Evolutionary conservation across 345 rosid genomes (phyloP), one percentile per base, ranked within the genome.

Genomic region (Citrus medica): DNA sequence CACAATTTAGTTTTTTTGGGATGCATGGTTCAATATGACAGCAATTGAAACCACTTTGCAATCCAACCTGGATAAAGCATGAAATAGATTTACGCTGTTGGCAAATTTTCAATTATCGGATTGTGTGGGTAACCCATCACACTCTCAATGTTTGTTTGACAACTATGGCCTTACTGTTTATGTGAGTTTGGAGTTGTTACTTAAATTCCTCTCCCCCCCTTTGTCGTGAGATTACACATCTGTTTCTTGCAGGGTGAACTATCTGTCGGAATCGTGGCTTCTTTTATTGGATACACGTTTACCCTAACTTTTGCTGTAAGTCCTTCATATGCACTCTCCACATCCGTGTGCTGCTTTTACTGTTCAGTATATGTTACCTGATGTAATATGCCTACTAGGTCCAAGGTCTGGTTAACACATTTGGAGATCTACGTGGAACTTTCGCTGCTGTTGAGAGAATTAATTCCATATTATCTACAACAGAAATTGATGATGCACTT

Each of bases 211-310:
- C 51, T 48, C 51, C 51, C 66, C 71, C 33, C 40, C 65, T 61
- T 16, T 62, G 33, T 65, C 17, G 67, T 76, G 27, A 74, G 63
- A 33, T 75, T 74, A 75, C 67, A 38, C 40, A 80, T 33, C 58
- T 79, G 25, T 75, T 83, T 40, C 75, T 82, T 79, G 80, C 90
- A 95, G 99, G 99, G 99, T 30, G 92, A 90, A 83, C 86, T 95
- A 66, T 90, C 99, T 80, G 90, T 95, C 73, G 99, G 98, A 80
- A 89, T 91, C 25, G 84, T 93, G 84, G 98, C 95, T 79, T 95
- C 99, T 22, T 95, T 93, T 85, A 90, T 95, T 62, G 99, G 98
- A 84, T 95, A 93, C 87, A 93, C 96, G 55, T 95, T 93, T 86
- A 95, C 98, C 19, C 83, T 95, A 67, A 95, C 99, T 55, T 95